Evolutionary conservation across 805 yeast species (phyloP).

Genomic region (Kluyveromyces starmeri): DNA sequence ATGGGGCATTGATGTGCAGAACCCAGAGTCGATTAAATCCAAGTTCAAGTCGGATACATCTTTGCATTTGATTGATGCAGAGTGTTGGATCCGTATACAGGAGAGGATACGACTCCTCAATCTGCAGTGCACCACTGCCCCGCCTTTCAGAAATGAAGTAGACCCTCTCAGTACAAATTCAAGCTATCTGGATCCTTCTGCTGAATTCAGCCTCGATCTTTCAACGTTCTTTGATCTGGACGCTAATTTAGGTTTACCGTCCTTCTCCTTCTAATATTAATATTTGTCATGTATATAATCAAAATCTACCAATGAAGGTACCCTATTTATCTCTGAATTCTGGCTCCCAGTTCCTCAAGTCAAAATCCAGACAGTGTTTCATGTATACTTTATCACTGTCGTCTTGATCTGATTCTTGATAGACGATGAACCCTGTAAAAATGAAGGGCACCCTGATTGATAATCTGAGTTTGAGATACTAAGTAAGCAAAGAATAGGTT

Average conservation of each 20-base stretch:
- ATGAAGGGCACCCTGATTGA: too few species aligned
- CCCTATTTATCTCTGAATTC: too few species aligned
- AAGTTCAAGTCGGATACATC: constrained; percentile 3
- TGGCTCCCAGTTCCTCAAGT: too few species aligned
- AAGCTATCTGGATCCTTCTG: not conserved
- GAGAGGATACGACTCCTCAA: not conserved
- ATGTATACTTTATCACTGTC: too few species aligned
- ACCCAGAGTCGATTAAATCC: constrained; percentile 4
- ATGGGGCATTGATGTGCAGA: constrained; percentile 6
- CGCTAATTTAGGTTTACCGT: constrained; percentile 1
- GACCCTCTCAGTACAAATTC: not conserved
- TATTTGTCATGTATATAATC: too few species aligned
- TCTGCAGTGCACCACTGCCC: not conserved
- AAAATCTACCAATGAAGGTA: too few species aligned
- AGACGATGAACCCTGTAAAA: too few species aligned
- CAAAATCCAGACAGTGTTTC: too few species aligned
- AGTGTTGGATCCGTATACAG: not conserved
- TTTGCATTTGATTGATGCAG: not conserved
- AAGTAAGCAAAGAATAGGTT: too few species aligned
- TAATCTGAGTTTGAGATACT: too few species aligned
- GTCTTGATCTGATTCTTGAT: too few species aligned
- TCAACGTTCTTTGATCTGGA: constrained; percentile 2
- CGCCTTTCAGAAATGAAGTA: not conserved
- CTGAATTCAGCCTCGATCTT: constrained; percentile 2
- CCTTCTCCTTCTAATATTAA: constrained; percentile 1